Evolutionary conservation across 139 green algal species (phyloP), one percentile per base, ranked within the genome.

Genomic region (Haematococcus sp.): DNA sequence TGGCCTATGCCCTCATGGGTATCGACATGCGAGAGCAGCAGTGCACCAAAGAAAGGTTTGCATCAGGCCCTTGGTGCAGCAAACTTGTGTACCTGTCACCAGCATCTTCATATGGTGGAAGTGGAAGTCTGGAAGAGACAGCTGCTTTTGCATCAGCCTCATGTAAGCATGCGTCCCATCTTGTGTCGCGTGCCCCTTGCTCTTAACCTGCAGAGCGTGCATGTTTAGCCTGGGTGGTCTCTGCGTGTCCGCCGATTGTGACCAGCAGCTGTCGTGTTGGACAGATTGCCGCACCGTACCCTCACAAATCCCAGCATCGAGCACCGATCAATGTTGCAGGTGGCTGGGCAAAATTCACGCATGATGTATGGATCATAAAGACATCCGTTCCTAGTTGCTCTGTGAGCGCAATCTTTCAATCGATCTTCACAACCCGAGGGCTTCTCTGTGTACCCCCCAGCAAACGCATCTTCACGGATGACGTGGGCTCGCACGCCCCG

Each of bases 401-500:
- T 16, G 20, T 46, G 2, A 16, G 7, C 11, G 49, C 68, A 74
- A 30, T 74, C 68, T 17, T 22, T 4, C 4, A 74, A 20, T 7
- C 7, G 20, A 51, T 74, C 68, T 28, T 35, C 31, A 28, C 68
- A 74, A 2, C 28, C 20, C 5, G 68, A 46, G 2, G 28, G 17
- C 43, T 22, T 65, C 27, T 74, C 68, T 9, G 25, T 33, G 49
- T 74, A 74, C 7, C 68, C 68, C 40, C 40, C 40, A 49, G 40
- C 40, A 49, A 49, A 49, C 7, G 40, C 40, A 19, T 7, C 40
- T 11, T 49, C 40, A 11, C 40, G 40, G 40, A 19, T 11, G 40
- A 49, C 11, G 40, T 49, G n/a, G n/a, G 40, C 40, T 11, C 40
- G 7, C 40, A 49, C 40, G 40, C 40, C 40, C 40, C 40, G 11